Evolutionary conservation across 192 early-diverging fungal species (phyloP).

Genomic region (Backusella sp.): DNA sequence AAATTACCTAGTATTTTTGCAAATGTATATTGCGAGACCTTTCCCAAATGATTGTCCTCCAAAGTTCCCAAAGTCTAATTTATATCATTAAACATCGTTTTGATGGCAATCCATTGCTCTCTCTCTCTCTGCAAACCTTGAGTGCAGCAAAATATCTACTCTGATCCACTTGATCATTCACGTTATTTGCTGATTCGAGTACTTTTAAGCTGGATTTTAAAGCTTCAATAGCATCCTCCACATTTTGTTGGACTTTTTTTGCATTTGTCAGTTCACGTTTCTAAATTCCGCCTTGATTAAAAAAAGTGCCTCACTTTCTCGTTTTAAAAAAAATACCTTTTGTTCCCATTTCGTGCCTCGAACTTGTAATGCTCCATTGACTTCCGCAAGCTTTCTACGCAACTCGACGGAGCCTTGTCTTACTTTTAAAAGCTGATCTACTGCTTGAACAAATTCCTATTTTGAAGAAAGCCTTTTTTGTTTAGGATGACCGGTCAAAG

Average conservation of each 20-base stretch:
- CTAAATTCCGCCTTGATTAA: conserved; percentile 35
- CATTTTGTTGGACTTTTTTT: conserved; percentile 80
- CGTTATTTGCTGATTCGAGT: conserved; percentile 82
- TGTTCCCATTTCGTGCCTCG: conserved; percentile 77
- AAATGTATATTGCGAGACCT: conserved; percentile 80
- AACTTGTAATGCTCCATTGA: conserved; percentile 84
- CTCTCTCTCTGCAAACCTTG: conserved; percentile 47
- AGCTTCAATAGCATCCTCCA: conserved; percentile 80
- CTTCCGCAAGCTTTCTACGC: conserved; percentile 79
- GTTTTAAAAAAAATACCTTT: conserved; percentile 45
- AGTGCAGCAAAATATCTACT: conserved; percentile 92
- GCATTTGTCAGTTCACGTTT: conserved; percentile 79
- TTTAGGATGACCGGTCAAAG: neutral
- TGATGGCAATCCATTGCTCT: neutral
- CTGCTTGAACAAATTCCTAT: conserved; percentile 90
- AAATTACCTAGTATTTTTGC: conserved; percentile 74
- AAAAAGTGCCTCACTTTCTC: neutral
- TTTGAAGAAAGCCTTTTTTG: neutral
- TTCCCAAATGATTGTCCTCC: conserved; percentile 71
- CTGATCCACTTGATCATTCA: conserved; percentile 74
- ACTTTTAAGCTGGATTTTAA: conserved; percentile 83
- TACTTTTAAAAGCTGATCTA: conserved; percentile 95
- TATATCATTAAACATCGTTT: neutral
- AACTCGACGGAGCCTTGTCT: conserved; percentile 81
- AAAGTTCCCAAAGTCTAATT: conserved; percentile 81